Evolutionary conservation across 345 rosid genomes (phyloP).

Genomic region (Iberis pinnata): DNA sequence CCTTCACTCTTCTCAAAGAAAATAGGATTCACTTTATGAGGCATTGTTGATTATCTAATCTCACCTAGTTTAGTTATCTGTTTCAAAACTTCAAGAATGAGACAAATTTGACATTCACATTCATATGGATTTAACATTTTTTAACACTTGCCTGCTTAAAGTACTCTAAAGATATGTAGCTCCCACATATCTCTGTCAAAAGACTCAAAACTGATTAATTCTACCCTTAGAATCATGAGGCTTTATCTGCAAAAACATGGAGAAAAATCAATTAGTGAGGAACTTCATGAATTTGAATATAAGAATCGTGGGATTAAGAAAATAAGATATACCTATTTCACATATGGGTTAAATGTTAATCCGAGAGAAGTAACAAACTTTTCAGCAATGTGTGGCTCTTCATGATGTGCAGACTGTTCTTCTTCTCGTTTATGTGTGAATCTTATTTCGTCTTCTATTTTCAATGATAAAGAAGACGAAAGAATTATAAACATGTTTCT

Average conservation of each 20-base stretch:
- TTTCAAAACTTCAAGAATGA: conserved; percentile 16
- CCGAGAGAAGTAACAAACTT: conserved; percentile 85
- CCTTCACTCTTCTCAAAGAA: conserved; percentile 99
- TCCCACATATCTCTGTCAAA: conserved; percentile 88
- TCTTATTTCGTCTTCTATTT: no score
- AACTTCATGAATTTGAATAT: not conserved
- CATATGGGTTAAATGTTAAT: conserved; percentile 76
- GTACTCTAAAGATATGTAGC: conserved; percentile 74
- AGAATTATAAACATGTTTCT: no score
- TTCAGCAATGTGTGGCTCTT: conserved; percentile 65
- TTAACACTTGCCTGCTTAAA: conserved; percentile 65
- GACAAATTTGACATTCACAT: not conserved
- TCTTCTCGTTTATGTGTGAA: no score
- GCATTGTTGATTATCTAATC: conserved; percentile 92
- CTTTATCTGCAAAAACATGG: conserved; percentile 59
- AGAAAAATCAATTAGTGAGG: conserved; percentile 1
- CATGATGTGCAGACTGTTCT: no score
- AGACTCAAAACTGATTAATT: conserved; percentile 47
- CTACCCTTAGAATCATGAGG: conserved; percentile 80
- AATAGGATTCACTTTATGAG: conserved; percentile 95
- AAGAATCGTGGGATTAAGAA: no score
- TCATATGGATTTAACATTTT: not conserved
- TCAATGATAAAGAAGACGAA: no score
- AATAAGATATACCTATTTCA: conserved; percentile 71
- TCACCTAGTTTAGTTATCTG: conserved; percentile 92